phyloP scores from a whole-genome alignment of 495 filamentous ascomycete species.

The Daldinia bambusicola region DNA sequence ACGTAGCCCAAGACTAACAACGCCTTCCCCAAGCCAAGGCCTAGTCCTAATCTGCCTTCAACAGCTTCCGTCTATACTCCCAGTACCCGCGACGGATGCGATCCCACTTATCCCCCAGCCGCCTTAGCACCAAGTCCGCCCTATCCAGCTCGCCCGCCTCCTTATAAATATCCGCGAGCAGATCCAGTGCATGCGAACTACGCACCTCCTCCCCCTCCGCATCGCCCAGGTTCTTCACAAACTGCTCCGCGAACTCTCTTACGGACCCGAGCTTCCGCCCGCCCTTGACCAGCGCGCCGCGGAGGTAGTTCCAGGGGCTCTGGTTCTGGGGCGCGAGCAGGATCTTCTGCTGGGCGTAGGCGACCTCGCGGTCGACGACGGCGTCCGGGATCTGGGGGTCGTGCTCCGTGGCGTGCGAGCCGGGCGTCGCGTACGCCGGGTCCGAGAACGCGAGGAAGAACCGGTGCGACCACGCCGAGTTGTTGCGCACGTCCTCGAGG shows the following conservation, averaged over 20 bases:
- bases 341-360: constrained; percentile 76
- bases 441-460: constrained; percentile 88
- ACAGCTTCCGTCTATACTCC: constrained; percentile 73
- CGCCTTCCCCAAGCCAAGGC: constrained; percentile 3
- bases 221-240: constrained; percentile 64
- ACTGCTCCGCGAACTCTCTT: constrained; percentile 72
- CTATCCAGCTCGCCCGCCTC: constrained; percentile 67
- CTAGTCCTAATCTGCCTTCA: constrained; percentile 25
- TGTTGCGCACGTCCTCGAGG: constrained; percentile 85
- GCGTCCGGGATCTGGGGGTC: constrained; percentile 65
- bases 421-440: constrained; percentile 61
- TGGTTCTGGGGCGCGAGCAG: constrained; percentile 88
- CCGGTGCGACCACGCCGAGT: constrained; percentile 96
- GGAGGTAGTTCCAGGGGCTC: constrained; percentile 90
- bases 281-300: constrained; percentile 75
- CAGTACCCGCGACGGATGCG: constrained; percentile 91
- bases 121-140: constrained; percentile 71
- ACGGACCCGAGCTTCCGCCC: constrained; percentile 66
- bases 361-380: constrained; percentile 77
- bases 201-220: constrained; percentile 64
- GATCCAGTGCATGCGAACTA: constrained; percentile 89
- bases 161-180: constrained; percentile 83
- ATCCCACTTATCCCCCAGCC: constrained; percentile 88
- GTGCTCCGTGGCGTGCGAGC: constrained; percentile 54
- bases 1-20: not conserved